Base-by-base conservation (phyloP, 2,329 filamentous ascomycete species). In the Eutypella sp. region DNA sequence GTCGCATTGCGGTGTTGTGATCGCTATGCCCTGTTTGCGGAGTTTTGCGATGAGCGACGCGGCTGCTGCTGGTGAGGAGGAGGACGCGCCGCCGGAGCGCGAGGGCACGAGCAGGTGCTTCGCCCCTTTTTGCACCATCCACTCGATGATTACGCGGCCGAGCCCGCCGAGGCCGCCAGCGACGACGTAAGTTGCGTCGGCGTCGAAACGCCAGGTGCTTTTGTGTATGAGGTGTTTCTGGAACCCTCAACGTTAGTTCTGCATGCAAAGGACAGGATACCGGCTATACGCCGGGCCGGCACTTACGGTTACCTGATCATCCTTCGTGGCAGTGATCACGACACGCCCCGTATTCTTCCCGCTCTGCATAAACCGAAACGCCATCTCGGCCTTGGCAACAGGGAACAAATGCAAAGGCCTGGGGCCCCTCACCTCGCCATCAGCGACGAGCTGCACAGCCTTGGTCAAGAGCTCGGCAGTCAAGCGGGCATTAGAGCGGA, bases 91-190 rank as follows among this genome's bases (percentile, higher is more conserved):
- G 7, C 22, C 42, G 5, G 19, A 27, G 13, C 42, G 18, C 8
- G 42, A 29, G 1, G 66, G 55, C 13, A 65, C 55, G 8, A 67
- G 53, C n/a, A 69, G 51, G 36, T 62, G 51, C 25, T 55, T 54
- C 6, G 67, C 67, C 1, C 67, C 67, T 36, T 58, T 56, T 1
- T 55, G 51, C 3, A 56, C 59, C 57, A 71, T 57, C 60, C 61
- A 65, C 16, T 40, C 45, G 5, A 61, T 55, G 20, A 69, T 57
- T 31, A 52, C 57, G 24, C 58, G 57, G 13, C 68, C 68, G 0
- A 71, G 44, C 22, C 66, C 67, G 20, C 67, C 66, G 1, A 65
- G 53, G 8, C 68, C 68, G 40, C 68, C 68, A 18, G 59, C 57
- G 10, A 71, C 44, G 1, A 71, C 47, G 42, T 71, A 71, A 2